phyloP scores from a whole-genome alignment of 805 yeast genomes.

The Candida loeiensis region DNA sequence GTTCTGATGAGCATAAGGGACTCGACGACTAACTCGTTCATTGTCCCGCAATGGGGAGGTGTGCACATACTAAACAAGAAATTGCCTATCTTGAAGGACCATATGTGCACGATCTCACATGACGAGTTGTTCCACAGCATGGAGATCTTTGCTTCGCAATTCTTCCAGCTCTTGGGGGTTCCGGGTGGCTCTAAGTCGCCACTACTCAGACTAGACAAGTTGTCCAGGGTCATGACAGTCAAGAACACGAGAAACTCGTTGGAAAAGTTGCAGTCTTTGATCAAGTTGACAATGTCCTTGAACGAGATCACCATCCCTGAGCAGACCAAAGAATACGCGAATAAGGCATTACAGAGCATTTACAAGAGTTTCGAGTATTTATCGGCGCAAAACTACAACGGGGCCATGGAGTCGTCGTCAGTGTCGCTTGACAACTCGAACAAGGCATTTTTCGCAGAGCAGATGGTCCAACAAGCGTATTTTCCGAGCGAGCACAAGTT shows the following conservation, averaged over 20 bases:
- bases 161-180: conserved; percentile 70
- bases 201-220: conserved; percentile 58
- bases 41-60: conserved; percentile 92
- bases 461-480: conserved; percentile 92
- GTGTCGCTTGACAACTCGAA: conserved; percentile 60
- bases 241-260: conserved; percentile 60
- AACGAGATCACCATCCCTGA: conserved; percentile 82
- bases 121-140: conserved; percentile 53
- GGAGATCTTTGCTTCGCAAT: conserved; percentile 70
- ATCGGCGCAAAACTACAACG: conserved; percentile 3
- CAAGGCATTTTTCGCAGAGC: conserved; percentile 85
- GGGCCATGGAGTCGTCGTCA: conserved; percentile 43
- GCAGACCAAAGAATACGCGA: conserved; percentile 58
- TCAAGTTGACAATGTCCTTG: conserved; percentile 63
- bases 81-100: conserved; percentile 18
- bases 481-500: conserved; percentile 95
- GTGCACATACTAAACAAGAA: conserved; percentile 48
- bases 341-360: conserved; percentile 44
- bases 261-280: conserved; percentile 69
- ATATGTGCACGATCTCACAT: conserved; percentile 27
- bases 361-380: conserved; percentile 12
- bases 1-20: conserved; percentile 50
- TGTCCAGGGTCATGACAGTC: conserved; percentile 55
- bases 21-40: conserved; percentile 53
- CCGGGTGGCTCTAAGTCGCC: conserved; percentile 58